Conservation (phyloP, 2,329 filamentous ascomycete species). For the Fusarium transvaalense region DNA sequence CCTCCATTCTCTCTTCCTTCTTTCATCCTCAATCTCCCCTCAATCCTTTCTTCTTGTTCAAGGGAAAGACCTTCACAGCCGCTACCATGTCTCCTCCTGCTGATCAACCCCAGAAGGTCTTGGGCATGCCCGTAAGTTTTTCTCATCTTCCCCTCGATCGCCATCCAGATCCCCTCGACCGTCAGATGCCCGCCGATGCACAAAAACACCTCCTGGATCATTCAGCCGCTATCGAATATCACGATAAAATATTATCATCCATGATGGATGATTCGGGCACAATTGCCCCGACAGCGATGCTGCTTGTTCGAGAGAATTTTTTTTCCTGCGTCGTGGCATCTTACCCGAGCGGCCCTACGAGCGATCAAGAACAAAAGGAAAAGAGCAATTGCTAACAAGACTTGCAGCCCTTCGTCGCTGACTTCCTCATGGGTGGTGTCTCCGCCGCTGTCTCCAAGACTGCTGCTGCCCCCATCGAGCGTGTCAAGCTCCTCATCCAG, state of each 20-base stretch:
- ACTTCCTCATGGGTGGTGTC: constrained; percentile 99
- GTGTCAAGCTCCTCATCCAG: constrained; percentile 99
- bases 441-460: constrained; percentile 99
- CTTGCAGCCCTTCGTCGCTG: constrained; percentile 87
- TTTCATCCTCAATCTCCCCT: constrained; percentile 70
- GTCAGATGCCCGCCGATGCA: constrained; percentile 50
- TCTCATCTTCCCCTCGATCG: constrained; percentile 22
- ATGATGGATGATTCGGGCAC: not conserved
- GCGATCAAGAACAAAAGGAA: not conserved
- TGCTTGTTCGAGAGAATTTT: not conserved
- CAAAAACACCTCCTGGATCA: constrained; percentile 32
- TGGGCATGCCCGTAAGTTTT: constrained; percentile 76
- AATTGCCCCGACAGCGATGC: not conserved
- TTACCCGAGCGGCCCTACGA: constrained; percentile 1
- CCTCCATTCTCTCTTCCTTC: constrained; percentile 59
- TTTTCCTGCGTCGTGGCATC: constrained; percentile 16
- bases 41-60: constrained; percentile 66
- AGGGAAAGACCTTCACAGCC: constrained; percentile 57
- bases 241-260: constrained; percentile 35
- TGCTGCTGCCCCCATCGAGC: constrained; percentile 99
- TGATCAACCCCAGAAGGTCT: constrained; percentile 67
- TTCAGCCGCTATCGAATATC: constrained; percentile 13
- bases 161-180: constrained; percentile 18
- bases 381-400: constrained; percentile 41
- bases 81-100: constrained; percentile 65